Conservation (phyloP, 2,329 filamentous ascomycete genomes). For the Aspergillus felis region DNA sequence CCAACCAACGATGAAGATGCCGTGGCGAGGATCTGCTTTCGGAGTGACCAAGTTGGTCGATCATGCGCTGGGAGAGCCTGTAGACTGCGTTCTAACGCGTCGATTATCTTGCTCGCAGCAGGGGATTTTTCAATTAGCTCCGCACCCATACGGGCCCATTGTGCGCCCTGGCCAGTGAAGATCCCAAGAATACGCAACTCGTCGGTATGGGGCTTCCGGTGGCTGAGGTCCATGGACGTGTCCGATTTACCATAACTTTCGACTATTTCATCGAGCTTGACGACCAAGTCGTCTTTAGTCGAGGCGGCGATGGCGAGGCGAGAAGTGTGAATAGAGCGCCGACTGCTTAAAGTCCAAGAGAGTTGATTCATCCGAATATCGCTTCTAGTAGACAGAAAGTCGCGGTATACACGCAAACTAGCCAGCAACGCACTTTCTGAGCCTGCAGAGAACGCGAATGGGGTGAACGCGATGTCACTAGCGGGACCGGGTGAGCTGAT, state of each 20-base stretch:
- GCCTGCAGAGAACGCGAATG: background rate
- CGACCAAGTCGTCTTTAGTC: background rate
- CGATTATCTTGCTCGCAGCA: background rate
- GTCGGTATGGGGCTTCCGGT: no score
- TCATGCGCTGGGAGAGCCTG: background rate
- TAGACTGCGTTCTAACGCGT: background rate
- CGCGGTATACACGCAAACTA: background rate
- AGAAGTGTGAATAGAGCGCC: background rate
- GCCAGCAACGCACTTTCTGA: background rate
- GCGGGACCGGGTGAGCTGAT: background rate
- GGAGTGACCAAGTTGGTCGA: background rate
- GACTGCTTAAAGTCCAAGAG: background rate
- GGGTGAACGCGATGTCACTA: background rate
- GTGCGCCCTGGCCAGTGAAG: no score
- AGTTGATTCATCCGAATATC: background rate
- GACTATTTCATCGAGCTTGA: background rate
- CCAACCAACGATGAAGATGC: conserved; percentile 6
- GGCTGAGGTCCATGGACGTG: background rate
- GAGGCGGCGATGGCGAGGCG: background rate
- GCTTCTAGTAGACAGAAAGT: background rate
- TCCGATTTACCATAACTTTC: background rate
- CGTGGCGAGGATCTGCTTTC: background rate
- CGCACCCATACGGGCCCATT: no score
- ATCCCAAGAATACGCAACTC: background rate
- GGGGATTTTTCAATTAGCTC: no score